Evolutionary conservation across 2,329 filamentous ascomycete species (phyloP), one percentile per base, ranked within the genome.

Genomic region (Phoma herbarum): DNA sequence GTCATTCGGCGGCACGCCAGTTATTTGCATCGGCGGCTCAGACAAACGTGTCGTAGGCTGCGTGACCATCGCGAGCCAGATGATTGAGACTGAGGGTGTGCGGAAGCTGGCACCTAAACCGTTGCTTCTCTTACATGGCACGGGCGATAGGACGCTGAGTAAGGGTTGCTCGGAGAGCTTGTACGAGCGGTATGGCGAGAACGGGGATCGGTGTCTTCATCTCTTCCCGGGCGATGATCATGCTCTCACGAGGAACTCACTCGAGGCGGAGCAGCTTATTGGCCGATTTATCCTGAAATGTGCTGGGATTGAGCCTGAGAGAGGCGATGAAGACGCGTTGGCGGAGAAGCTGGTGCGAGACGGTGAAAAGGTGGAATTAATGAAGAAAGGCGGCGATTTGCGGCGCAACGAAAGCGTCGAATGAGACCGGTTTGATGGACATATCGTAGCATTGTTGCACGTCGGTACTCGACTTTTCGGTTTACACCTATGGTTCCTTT

Each of bases 221-320:
- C 59, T 81, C 2, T 81, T 80, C 63, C 70, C 77, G 6, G 72
- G 73, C 0, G 79, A 81, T 58, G 76, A 80, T 62, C 79, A 82
- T 68, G 75, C 76, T 12, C 65, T 81, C 49, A 78, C 70, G n/a
- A 49, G 53, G 26, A 77, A 79, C 59, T 75, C 76, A 39, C 53
- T 62, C 29, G 61, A 72, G 57, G 79, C 73, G 1, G 79, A 81
- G 65, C 70, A 62, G 42, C 65, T 79, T 68, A 67, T 81, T 18
- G 74, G 79, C 10, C 69, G 73, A 8, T 82, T 81, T 59, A 70
- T 77, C 5, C 67, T 73, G 18, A 67, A 59, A 39, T 76, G 75
- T 39, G 69, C 79, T 16, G 75, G 75, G 2, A 64, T 75, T 29
- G 28, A 44, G 26, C 39, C 11, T 6, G 33, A 25, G 16, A 48